phyloP scores from a whole-genome alignment of 768 basidiomycete species.

The Lentinula raphanica region DNA sequence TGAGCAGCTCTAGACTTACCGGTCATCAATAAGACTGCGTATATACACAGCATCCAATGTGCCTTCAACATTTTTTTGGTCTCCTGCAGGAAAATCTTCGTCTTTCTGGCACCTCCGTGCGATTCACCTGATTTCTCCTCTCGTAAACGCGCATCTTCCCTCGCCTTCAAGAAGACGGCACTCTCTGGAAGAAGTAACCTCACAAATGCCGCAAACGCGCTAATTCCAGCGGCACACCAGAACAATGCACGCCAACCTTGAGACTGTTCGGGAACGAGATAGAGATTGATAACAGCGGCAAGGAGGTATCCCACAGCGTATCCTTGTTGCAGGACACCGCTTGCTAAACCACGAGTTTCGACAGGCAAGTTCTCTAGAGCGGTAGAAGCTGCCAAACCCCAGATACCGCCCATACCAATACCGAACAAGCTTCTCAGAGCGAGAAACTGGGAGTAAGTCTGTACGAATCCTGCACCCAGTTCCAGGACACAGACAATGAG shows the following conservation, averaged over 20 bases:
- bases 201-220: constrained; percentile 61
- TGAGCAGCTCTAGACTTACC: constrained; percentile 24
- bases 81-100: constrained; percentile 66
- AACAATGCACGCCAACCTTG: constrained; percentile 72
- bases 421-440: constrained; percentile 81
- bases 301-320: constrained; percentile 84
- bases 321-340: constrained; percentile 83
- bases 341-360: constrained; percentile 78
- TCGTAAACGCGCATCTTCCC: constrained; percentile 48
- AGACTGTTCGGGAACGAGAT: constrained; percentile 42
- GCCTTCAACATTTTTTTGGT: constrained; percentile 68
- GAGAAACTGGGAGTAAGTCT: constrained; percentile 75
- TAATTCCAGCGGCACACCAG: constrained; percentile 73
- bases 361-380: constrained; percentile 88
- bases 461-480: constrained; percentile 75
- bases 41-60: constrained; percentile 82
- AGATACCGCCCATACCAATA: constrained; percentile 85
- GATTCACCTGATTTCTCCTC: constrained; percentile 46
- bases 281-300: constrained; percentile 78
- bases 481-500: constrained; percentile 67
- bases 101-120: constrained; percentile 41
- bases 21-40: constrained; percentile 79
- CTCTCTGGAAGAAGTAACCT: constrained; percentile 75
- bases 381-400: constrained; percentile 79
- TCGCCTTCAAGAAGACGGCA: constrained; percentile 62